Evolutionary conservation across 495 filamentous ascomycete species (phyloP).

Genomic region (Penicillium taxi): DNA sequence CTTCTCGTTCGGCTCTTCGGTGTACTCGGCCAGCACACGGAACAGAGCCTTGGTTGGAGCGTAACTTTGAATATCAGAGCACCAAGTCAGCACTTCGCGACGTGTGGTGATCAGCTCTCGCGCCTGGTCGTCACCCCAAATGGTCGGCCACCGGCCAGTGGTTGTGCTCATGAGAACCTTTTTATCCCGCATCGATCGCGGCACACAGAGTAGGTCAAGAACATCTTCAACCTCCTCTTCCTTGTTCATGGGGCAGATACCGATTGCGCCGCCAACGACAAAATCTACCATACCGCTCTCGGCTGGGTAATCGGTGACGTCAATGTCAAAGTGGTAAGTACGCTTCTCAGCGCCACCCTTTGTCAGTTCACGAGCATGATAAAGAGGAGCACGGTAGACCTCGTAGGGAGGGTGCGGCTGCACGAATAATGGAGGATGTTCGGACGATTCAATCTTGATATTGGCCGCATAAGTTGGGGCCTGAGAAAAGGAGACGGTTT

Average conservation of each 20-base stretch:
- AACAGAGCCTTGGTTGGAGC: conserved; percentile 84
- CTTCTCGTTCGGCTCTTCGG: conserved; percentile 70
- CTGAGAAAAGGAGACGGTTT: conserved; percentile 60
- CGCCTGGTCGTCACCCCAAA: conserved; percentile 89
- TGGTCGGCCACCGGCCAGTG: conserved; percentile 87
- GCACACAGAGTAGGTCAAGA: conserved; percentile 70
- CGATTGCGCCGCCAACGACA: conserved; percentile 92
- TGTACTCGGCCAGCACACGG: conserved; percentile 79
- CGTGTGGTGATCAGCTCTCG: conserved; percentile 80
- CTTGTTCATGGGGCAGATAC: conserved; percentile 82
- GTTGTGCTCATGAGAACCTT: conserved; percentile 68
- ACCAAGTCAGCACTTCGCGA: conserved; percentile 89
- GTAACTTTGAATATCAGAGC: conserved; percentile 85
- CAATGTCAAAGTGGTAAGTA: conserved; percentile 94
- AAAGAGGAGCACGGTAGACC: conserved; percentile 78
- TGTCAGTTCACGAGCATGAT: conserved; percentile 77
- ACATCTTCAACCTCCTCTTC: conserved; percentile 70
- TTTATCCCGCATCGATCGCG: conserved; percentile 70
- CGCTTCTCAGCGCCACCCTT: conserved; percentile 88
- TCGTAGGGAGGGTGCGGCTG: conserved; percentile 92
- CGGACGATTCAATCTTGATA: conserved; percentile 26
- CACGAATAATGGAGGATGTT: conserved; percentile 78
- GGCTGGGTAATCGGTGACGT: conserved; percentile 89
- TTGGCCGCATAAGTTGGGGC: conserved; percentile 31
- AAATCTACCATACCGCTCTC: conserved; percentile 81